Percentiles rank a stretch among this genome's conserved stretches.
Conservation (phyloP, 2,329 filamentous ascomycete genomes). For the Penicillium sp. region DNA sequence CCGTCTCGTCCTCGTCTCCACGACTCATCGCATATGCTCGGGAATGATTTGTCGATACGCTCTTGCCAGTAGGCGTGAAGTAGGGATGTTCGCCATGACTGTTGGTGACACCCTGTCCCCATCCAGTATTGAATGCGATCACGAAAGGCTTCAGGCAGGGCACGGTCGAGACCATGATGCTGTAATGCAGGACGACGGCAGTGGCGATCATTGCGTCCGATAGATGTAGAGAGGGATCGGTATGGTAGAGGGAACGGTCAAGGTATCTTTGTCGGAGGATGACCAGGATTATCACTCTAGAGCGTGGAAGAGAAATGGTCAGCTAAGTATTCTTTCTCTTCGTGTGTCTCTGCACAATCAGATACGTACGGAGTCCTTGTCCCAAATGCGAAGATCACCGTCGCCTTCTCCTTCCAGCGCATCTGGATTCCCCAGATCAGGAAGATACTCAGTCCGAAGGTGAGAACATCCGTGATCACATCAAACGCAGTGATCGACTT, state of each 20-base stretch:
- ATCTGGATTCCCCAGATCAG: constrained; percentile 30
- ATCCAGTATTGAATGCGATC: constrained; percentile 45
- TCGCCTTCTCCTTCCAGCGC: constrained; percentile 16
- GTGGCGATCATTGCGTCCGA: constrained; percentile 39
- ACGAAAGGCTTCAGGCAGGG: constrained; percentile 48
- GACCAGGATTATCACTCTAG: not conserved
- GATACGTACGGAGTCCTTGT: constrained; percentile 13
- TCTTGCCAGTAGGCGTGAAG: constrained; percentile 12
- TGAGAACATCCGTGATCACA: constrained; percentile 30
- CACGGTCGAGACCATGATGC: constrained; percentile 45
- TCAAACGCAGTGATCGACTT: constrained; percentile 44
- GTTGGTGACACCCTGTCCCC: constrained; percentile 21
- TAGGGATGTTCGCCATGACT: constrained; percentile 9
- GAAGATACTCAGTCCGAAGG: constrained; percentile 23
- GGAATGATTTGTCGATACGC: constrained; percentile 7
- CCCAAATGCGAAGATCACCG: constrained; percentile 22
- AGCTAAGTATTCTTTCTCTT: not conserved
- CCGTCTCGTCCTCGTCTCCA: not conserved
- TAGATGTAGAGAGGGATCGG: constrained; percentile 35
- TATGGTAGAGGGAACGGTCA: constrained; percentile 17
- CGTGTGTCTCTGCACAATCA: constrained; percentile 17
- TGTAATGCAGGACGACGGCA: constrained; percentile 44
- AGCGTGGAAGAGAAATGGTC: not conserved
- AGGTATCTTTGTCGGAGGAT: constrained; percentile 38
- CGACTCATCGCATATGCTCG: constrained; percentile 11